phyloP scores from a whole-genome alignment of 2,329 filamentous ascomycete genomes.

The Thermoascus crustaceus region DNA sequence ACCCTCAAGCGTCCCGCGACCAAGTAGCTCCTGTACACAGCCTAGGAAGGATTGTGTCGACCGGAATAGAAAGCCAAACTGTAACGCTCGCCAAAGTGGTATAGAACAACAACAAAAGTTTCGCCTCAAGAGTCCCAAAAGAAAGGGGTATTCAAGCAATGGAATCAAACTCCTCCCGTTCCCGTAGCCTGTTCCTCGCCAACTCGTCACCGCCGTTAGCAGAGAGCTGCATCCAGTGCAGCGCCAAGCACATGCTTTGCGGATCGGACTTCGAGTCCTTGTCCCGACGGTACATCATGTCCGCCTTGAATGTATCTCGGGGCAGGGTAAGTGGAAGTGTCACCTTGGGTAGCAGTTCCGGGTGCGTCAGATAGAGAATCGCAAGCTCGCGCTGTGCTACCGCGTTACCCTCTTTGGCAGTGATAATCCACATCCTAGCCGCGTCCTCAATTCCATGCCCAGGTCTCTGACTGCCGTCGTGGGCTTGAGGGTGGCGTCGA shows the following conservation, averaged over 20 bases:
- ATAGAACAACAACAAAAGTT: slow-evolving; percentile 11
- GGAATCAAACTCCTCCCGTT: slow-evolving; percentile 56
- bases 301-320: slow-evolving; percentile 81
- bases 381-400: slow-evolving; percentile 88
- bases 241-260: slow-evolving; percentile 82
- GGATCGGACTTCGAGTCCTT: slow-evolving; percentile 66
- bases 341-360: slow-evolving; percentile 70
- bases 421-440: slow-evolving; percentile 82
- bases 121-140: slow-evolving; percentile 9
- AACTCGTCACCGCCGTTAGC: slow-evolving; percentile 78
- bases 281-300: slow-evolving; percentile 62
- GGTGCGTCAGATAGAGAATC: slow-evolving; percentile 86
- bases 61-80: too few relatives aligned
- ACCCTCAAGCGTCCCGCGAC: too few relatives aligned
- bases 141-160: slow-evolving; percentile 37
- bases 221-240: slow-evolving; percentile 95
- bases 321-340: slow-evolving; percentile 78
- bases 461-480: slow-evolving; percentile 21
- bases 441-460: slow-evolving; percentile 56
- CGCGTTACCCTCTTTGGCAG: slow-evolving; percentile 82
- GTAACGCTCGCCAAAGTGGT: slow-evolving; percentile 12
- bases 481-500: slow-evolving; percentile 25
- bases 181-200: slow-evolving; percentile 71
- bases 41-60: too few relatives aligned
- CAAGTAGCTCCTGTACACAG: too few relatives aligned